Evolutionary conservation across 768 basidiomycete species (phyloP).

Genomic region (Tremella fuciformis): DNA sequence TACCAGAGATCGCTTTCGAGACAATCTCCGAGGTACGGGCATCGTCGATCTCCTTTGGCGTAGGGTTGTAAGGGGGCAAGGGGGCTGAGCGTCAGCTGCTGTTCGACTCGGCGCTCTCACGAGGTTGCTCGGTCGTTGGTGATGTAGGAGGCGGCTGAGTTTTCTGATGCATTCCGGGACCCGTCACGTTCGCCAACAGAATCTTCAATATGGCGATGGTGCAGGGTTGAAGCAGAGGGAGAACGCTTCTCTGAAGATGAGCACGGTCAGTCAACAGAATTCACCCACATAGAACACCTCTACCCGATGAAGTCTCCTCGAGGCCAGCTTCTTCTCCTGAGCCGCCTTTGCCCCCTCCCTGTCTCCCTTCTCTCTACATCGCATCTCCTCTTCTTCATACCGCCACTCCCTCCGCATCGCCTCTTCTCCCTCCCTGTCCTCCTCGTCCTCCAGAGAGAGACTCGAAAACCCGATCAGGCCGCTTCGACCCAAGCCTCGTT

Average conservation of each 20-base stretch:
- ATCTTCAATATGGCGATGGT: constrained; percentile 91
- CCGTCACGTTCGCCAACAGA: constrained; percentile 86
- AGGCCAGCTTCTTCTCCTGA: constrained; percentile 53
- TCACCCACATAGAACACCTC: constrained; percentile 85
- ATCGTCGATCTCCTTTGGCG: constrained; percentile 87
- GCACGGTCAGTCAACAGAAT: background rate
- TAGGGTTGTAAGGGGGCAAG: constrained; percentile 57
- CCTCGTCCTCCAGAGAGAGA: constrained; percentile 31
- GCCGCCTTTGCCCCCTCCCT: constrained; percentile 35
- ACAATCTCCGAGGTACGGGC: constrained; percentile 95
- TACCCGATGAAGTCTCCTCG: constrained; percentile 81
- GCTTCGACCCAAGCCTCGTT: constrained; percentile 73
- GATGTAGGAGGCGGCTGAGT: constrained; percentile 25
- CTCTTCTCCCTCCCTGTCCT: constrained; percentile 44
- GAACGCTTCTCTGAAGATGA: constrained; percentile 66
- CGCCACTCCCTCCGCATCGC: constrained; percentile 41
- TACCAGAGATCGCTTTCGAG: constrained; percentile 94
- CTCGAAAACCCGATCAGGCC: constrained; percentile 47
- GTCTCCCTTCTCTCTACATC: constrained; percentile 49
- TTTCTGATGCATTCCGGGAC: constrained; percentile 56
- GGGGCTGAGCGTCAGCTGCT: constrained; percentile 31
- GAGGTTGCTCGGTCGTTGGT: constrained; percentile 39
- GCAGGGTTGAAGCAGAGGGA: constrained; percentile 82
- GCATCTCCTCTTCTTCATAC: constrained; percentile 64
- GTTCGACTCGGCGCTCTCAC: constrained; percentile 23